phyloP scores from a whole-genome alignment of 352 stramenopile species.

The Globisporangium middletonii region DNA sequence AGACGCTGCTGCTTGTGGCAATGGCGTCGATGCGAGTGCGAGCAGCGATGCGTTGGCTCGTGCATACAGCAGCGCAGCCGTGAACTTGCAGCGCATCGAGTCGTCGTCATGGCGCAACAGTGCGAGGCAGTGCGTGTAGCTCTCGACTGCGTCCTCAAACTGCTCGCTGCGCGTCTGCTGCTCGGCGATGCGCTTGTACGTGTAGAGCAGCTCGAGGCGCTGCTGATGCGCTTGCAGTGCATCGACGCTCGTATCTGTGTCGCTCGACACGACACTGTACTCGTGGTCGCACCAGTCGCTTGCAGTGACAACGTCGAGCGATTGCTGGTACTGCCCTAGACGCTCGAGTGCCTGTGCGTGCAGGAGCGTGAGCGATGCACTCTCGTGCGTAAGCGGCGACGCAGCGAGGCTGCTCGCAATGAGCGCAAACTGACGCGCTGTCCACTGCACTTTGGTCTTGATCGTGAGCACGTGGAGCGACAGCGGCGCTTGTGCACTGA shows the following conservation, averaged over 20 bases:
- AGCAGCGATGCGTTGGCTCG: conserved; percentile 17
- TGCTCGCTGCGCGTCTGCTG: conserved; percentile 10
- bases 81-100: conserved; percentile 10
- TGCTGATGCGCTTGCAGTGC: conserved; percentile 10
- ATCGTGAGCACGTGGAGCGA: conserved; percentile 17
- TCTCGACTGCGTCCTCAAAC: conserved; percentile 11
- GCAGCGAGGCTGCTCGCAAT: conserved; percentile 14
- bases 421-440: conserved; percentile 13
- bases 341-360: conserved; percentile 20
- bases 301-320: conserved; percentile 7
- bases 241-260: neutral
- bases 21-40: neutral
- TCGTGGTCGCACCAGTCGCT: neutral
- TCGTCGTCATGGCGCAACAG: conserved; percentile 7
- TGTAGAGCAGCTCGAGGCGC: conserved; percentile 12
- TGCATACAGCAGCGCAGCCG: conserved; percentile 17
- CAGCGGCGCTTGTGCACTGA: conserved; percentile 18
- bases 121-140: conserved; percentile 20
- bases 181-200: conserved; percentile 17
- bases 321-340: conserved; percentile 15
- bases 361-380: conserved; percentile 18
- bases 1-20: neutral
- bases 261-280: neutral
- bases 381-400: conserved; percentile 12
- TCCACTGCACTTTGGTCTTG: conserved; percentile 14